These are phyloP conservation scores for Dryadomyces sulphureus DNA, from an alignment of 2,329 filamentous ascomycete species.

Conservation along the genomic window DNA sequence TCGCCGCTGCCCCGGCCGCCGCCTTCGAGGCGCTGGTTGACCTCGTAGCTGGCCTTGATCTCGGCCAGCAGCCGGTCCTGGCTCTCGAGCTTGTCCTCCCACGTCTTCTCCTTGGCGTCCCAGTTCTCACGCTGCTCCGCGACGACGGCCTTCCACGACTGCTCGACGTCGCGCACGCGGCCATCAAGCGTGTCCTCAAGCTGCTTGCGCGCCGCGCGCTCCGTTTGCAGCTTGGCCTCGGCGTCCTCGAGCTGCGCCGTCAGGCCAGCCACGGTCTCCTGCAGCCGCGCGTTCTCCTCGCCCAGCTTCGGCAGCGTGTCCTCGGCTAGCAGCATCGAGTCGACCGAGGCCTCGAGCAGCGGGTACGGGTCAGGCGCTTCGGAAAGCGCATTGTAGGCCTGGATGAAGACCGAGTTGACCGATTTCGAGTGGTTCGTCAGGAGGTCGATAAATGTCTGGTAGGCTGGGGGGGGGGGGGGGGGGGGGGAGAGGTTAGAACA, in stretches of 20 bases:
- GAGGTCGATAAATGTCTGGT: constrained; percentile 94
- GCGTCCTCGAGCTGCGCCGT: constrained; percentile 72
- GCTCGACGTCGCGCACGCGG: constrained; percentile 78
- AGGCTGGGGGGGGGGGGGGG: too few species aligned
- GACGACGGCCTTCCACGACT: constrained; percentile 77
- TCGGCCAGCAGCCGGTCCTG: constrained; percentile 87
- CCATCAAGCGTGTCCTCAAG: constrained; percentile 64
- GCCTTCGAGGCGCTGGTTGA: constrained; percentile 75
- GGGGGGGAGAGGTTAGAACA: too few species aligned
- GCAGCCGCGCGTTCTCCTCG: constrained; percentile 79
- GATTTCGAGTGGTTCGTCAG: constrained; percentile 92
- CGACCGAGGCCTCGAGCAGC: constrained; percentile 86
- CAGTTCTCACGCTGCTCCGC: constrained; percentile 94
- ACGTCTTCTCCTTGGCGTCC: constrained; percentile 73
- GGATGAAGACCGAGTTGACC: constrained; percentile 82
- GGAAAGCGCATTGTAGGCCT: constrained; percentile 82
- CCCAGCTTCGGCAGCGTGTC: constrained; percentile 82
- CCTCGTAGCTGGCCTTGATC: constrained; percentile 93
- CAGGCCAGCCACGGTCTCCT: constrained; percentile 59
- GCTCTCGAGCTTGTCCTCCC: constrained; percentile 89
- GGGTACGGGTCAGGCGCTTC: constrained; percentile 96
- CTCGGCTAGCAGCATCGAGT: constrained; percentile 81
- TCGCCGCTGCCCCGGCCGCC: constrained; percentile 34
- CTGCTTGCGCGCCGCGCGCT: constrained; percentile 56
- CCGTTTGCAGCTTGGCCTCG: constrained; percentile 65